Evolutionary conservation across 805 yeast species (phyloP).

Genomic region (Suhomyces sp.): DNA sequence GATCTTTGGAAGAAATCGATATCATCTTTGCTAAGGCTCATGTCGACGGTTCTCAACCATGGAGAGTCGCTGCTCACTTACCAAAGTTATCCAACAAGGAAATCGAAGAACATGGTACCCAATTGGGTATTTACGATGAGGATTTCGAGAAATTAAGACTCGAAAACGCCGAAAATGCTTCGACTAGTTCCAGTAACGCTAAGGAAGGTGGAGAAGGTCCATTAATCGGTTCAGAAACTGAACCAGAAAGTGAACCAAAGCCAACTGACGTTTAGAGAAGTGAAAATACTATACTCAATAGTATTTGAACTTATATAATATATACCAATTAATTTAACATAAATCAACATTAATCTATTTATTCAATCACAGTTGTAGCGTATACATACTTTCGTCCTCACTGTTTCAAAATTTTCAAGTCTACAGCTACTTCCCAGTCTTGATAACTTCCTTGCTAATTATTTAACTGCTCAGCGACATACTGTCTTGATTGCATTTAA

Average conservation of each 20-base stretch:
- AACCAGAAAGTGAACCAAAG: background rate
- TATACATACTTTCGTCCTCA: no score
- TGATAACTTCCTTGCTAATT: background rate
- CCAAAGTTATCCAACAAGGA: constrained; percentile 57
- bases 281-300: background rate
- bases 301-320: constrained; percentile 1
- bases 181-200: constrained; percentile 18
- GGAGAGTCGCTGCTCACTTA: constrained; percentile 61
- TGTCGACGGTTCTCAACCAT: constrained; percentile 56
- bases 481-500: background rate
- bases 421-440: background rate
- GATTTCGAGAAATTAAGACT: constrained; percentile 40
- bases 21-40: constrained; percentile 64
- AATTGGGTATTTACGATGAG: constrained; percentile 52
- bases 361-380: no score
- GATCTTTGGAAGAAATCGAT: constrained; percentile 47
- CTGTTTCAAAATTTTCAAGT: background rate
- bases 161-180: constrained; percentile 30
- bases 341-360: no score
- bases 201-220: constrained; percentile 13
- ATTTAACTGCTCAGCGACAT: background rate
- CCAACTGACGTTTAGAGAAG: constrained; percentile 9
- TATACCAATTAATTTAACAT: no score
- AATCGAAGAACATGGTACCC: constrained; percentile 59
- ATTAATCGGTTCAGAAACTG: constrained; percentile 5